phyloP scores from a whole-genome alignment of 106 monocot genomes.

The Vanilla planifolia region DNA sequence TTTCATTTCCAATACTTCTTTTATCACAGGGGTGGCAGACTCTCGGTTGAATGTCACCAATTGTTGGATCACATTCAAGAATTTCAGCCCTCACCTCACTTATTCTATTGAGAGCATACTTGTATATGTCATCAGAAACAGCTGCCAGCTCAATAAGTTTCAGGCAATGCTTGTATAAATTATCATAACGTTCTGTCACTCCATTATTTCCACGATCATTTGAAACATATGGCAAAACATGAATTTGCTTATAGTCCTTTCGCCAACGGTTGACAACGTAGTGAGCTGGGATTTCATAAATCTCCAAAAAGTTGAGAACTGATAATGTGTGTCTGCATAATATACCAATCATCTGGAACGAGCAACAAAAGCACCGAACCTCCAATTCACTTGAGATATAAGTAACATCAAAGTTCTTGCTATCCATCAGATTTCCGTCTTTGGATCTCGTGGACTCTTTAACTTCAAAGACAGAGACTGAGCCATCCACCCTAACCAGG shows the following conservation, averaged over 20 bases:
- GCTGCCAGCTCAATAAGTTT: conserved; percentile 33
- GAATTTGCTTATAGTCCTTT: conserved; percentile 33
- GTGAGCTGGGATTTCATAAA: conserved; percentile 42
- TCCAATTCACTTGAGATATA: conserved; percentile 27
- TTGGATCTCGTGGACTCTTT: conserved; percentile 35
- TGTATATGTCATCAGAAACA: conserved; percentile 27
- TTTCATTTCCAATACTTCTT: conserved; percentile 16
- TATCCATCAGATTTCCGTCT: conserved; percentile 38
- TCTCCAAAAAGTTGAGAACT: conserved; percentile 36
- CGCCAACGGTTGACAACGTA: conserved; percentile 39
- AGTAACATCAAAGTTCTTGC: conserved; percentile 41
- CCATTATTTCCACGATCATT: conserved; percentile 27
- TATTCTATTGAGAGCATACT: conserved; percentile 29
- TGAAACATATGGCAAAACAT: conserved; percentile 16
- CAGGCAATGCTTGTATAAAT: conserved; percentile 30
- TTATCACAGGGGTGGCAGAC: conserved; percentile 11
- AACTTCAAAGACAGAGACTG: conserved; percentile 35
- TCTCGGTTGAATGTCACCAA: conserved; percentile 15
- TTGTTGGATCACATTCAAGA: conserved; percentile 21
- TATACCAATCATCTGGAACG: conserved; percentile 36
- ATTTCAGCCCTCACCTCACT: conserved; percentile 29
- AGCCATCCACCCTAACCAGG: conserved; percentile 32
- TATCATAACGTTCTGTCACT: conserved; percentile 30
- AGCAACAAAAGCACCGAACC: conserved; percentile 32
- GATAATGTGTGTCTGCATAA: conserved; percentile 41